Evolutionary conservation across 306 rosid genomes (phyloP), one percentile per base, ranked within the genome.

Genomic region (Canavalia ensiformis): DNA sequence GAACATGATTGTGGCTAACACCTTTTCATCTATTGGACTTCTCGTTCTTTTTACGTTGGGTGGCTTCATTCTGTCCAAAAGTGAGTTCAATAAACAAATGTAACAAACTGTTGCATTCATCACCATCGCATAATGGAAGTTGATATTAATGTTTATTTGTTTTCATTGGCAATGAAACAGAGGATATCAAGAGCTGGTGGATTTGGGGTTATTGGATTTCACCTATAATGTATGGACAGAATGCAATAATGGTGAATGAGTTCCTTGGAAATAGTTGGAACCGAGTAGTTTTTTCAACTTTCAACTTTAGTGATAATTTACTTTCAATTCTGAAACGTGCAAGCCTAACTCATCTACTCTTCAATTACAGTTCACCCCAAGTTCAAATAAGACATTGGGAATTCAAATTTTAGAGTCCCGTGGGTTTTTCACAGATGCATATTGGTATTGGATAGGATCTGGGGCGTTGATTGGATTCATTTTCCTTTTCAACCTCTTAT

Each of bases 361-460:
- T 39, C 37, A 52, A 60, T 74, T 66, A 30, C 62, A 88, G 94
- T 77, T 76, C 37, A 49, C 72, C 6, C 80, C 66, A 37, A 42
- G 34, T 44, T 76, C 86, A 78, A 74, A 37, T 33, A 74, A 66
- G 67, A 52, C 94, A 45, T 57, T 90, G 1, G 94, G 94, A 84
- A 1, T 88, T 75, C 64, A 49, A 57, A 47, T 84, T 82, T 66
- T 90, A 62, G 79, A 88, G 68, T 83, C 88, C 0, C 89, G 87
- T 1, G 89, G 91, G 3, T 83, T 88, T 83, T 81, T 78, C 79
- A 45, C 84, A 8, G 69, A 78, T 8, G 83, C 88, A 72, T 79
- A 77, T 75, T 90, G 94, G 94, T 88, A 86, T 72, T 90, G 94
- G 94, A 85, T 90, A 71, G 89, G 94, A 18, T 9, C 83, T 34